Evolutionary conservation across 176 grass and related monocot genomes (phyloP).

Genomic region (Triticum timopheevii): DNA sequence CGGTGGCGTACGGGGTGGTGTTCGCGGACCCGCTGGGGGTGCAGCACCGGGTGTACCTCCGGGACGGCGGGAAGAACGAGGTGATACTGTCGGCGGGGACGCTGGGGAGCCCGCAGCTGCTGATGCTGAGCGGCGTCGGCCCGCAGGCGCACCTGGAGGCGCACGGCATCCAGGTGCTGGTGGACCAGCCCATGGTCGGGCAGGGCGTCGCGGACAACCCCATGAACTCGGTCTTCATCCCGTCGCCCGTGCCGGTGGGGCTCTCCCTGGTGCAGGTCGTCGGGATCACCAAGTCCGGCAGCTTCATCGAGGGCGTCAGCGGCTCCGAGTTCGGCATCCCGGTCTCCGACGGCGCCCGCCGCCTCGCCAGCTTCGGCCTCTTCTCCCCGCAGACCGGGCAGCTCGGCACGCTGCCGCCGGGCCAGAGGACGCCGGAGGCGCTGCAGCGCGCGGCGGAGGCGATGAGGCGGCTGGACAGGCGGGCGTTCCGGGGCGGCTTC

Average conservation of each 20-base stretch:
- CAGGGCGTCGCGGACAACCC: slow-evolving; percentile 85
- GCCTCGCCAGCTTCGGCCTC: slow-evolving; percentile 53
- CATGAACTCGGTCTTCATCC: slow-evolving; percentile 73
- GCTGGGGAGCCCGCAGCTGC: slow-evolving; percentile 78
- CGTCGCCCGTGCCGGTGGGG: slow-evolving; percentile 57
- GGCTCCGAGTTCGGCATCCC: slow-evolving; percentile 62
- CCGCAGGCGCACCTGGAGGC: slow-evolving; percentile 63
- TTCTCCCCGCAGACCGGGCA: slow-evolving; percentile 77
- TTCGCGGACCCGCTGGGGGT: slow-evolving; percentile 53
- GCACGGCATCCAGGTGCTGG: slow-evolving; percentile 52
- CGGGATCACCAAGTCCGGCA: slow-evolving; percentile 61
- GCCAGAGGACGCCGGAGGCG: slow-evolving; percentile 65
- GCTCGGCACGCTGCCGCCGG: slow-evolving; percentile 62
- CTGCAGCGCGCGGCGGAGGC: slow-evolving; percentile 49
- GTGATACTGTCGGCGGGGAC: slow-evolving; percentile 72
- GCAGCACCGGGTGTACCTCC: slow-evolving; percentile 67
- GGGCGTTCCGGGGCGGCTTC: slow-evolving; percentile 66
- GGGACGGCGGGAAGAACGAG: slow-evolving; percentile 47
- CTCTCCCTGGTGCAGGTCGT: slow-evolving; percentile 73
- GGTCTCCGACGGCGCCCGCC: slow-evolving; percentile 11
- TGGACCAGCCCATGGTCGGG: slow-evolving; percentile 77
- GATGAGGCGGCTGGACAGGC: slow-evolving; percentile 49
- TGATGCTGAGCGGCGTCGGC: slow-evolving; percentile 84
- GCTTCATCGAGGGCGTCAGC: slow-evolving; percentile 80
- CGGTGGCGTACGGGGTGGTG: slow-evolving; percentile 65